Conservation (phyloP, 352 stramenopile species). For the Plasmopara halstedii region DNA sequence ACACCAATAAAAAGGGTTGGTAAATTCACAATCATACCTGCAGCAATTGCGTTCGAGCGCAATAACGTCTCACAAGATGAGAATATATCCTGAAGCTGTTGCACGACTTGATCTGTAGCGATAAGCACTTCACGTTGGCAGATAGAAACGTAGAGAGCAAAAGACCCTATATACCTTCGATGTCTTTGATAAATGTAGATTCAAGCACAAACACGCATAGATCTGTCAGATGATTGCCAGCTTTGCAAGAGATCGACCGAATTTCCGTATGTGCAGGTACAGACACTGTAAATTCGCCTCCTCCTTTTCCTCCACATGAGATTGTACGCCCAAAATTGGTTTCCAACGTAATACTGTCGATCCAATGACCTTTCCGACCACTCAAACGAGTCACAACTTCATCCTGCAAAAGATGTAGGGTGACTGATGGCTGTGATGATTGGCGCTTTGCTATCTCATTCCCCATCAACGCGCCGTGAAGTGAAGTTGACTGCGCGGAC, state of each 20-base stretch:
- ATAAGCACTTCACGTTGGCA: not conserved
- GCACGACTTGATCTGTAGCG: slow-evolving; percentile 16
- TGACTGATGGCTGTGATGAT: slow-evolving; percentile 23
- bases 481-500: not conserved
- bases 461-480: slow-evolving; percentile 36
- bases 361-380: slow-evolving; percentile 73
- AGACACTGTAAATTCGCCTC: slow-evolving; percentile 39
- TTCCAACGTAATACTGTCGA: slow-evolving; percentile 42
- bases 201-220: slow-evolving; percentile 39
- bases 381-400: slow-evolving; percentile 43
- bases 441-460: slow-evolving; percentile 31
- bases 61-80: slow-evolving; percentile 3
- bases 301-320: slow-evolving; percentile 50
- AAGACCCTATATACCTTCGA: slow-evolving; percentile 16
- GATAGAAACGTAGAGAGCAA: not conserved
- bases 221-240: slow-evolving; percentile 65
- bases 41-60: slow-evolving; percentile 22
- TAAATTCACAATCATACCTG: slow-evolving; percentile 21
- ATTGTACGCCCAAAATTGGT: slow-evolving; percentile 63
- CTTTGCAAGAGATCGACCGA: slow-evolving; percentile 47
- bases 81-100: slow-evolving; percentile 19
- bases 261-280: slow-evolving; percentile 34
- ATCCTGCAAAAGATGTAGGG: slow-evolving; percentile 31
- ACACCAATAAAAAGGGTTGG: not conserved
- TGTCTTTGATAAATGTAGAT: slow-evolving; percentile 2